Evolutionary conservation across 441 rosid genomes (phyloP).

Genomic region (Euphorbia schlechtendalii): DNA sequence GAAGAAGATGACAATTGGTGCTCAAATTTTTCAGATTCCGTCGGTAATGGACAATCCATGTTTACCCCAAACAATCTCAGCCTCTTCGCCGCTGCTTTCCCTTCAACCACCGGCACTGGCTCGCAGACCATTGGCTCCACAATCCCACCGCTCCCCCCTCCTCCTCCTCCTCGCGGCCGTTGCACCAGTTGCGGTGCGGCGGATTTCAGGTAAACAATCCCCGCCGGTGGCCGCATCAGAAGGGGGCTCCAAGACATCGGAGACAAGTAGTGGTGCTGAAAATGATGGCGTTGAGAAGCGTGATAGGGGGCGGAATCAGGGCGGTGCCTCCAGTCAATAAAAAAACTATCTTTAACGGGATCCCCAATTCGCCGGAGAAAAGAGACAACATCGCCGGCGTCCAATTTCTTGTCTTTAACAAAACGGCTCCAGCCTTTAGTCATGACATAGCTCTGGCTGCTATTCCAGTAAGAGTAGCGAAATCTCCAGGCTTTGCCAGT

Average conservation of each 20-base stretch:
- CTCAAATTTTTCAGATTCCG: conserved; percentile 32
- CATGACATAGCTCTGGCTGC: no score
- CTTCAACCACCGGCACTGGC: conserved; percentile 53
- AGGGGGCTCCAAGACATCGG: conserved; percentile 43
- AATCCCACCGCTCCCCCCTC: neutral
- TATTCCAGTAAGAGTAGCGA: conserved; percentile 93
- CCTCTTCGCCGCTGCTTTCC: conserved; percentile 41
- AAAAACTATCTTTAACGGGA: conserved; percentile 41
- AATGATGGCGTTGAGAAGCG: conserved; percentile 2
- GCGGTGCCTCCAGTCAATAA: conserved; percentile 88
- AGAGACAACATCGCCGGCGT: conserved; percentile 86
- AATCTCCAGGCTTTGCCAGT: conserved; percentile 86
- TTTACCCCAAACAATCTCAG: conserved; percentile 55
- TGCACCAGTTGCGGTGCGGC: conserved; percentile 24
- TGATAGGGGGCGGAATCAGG: conserved; percentile 49
- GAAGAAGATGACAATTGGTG: neutral
- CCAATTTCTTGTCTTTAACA: conserved; percentile 92
- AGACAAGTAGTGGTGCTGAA: conserved; percentile 20
- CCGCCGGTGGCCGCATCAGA: conserved; percentile 30
- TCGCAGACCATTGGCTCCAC: conserved; percentile 37
- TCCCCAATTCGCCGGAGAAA: conserved; percentile 80
- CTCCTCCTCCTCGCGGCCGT: conserved; percentile 20
- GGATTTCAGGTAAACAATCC: conserved; percentile 30
- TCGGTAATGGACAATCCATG: conserved; percentile 38
- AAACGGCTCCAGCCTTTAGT: conserved; percentile 99